Base-by-base conservation (phyloP, 257 asterid species). In the Forsythia suspensa region DNA sequence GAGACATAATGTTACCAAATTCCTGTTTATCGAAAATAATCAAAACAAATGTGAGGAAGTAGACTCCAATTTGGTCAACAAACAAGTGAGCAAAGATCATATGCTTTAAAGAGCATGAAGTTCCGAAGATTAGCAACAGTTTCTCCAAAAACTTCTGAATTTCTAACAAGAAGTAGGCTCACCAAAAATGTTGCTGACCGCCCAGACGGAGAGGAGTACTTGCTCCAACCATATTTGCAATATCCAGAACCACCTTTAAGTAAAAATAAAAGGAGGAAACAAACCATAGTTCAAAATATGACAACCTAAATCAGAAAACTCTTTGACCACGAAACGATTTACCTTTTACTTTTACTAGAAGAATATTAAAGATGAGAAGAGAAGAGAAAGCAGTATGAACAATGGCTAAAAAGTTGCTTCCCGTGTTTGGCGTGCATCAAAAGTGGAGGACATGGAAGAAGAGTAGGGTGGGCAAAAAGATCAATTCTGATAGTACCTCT, bases 171-270 rank as follows among this genome's bases (percentile, higher is more conserved):
- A 63, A 70, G 40, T 79, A 82, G 82, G 68, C 92, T 85, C 80
- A 93, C 98, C 93, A 95, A 80, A 86, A 95, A 95, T 59, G 99
- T 95, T 55, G 98, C 97, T 72, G 99, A 92, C 75, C 94, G 86
- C 80, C 99, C 99, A 0, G 99, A 95, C 73, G 99, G 99, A 89
- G 95, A 85, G 69, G 82, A 75, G 76, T 92, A 93, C 88, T 95
- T 95, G 88, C 97, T 95, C 97, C 98, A 95, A 70, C 99, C 99
- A 85, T 88, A 95, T 85, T 95, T 95, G 88, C 97, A 91, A 81
- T 95, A 95, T 73, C 99, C 99, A 8, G 98, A 95, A 73, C 99
- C 99, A 77, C 97, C 98, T 95, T 75, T 57, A 44, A 24, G n/a
- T 77, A 48, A 76, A 80, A 57, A 74, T 34, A 82, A 16, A 42